Evolutionary conservation across 371 early-diverging fungal species (phyloP).

Genomic region (Parasitella parasitica): DNA sequence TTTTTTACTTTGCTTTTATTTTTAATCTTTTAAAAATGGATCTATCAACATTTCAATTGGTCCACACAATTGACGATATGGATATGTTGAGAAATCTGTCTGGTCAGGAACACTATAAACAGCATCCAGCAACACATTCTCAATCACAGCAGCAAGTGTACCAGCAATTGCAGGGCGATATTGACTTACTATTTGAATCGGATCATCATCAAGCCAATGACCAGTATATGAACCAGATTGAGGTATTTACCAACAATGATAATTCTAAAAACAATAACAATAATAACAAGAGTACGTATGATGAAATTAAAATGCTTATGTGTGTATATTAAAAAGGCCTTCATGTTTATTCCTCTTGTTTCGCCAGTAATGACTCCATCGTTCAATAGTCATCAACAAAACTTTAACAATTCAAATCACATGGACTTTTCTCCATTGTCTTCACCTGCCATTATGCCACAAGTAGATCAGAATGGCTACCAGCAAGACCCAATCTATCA

Average conservation of each 20-base stretch:
- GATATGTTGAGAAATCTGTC: slow-evolving; percentile 23
- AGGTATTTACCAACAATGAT: slow-evolving; percentile 17
- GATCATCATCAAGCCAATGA: slow-evolving; percentile 4
- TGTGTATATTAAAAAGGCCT: neutral
- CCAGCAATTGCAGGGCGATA: slow-evolving; percentile 14
- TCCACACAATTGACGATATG: slow-evolving; percentile 24
- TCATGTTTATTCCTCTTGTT: slow-evolving; percentile 57
- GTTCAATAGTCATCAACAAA: slow-evolving; percentile 28
- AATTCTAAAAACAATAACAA: neutral
- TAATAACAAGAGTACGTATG: slow-evolving; percentile 2
- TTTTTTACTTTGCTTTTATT: neutral
- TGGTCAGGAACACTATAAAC: slow-evolving; percentile 2
- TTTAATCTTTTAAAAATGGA: slow-evolving; percentile 12
- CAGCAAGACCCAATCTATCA: slow-evolving; percentile 2
- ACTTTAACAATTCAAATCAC: slow-evolving; percentile 22
- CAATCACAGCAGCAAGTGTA: neutral
- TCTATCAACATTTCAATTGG: slow-evolving; percentile 21
- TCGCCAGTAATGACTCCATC: slow-evolving; percentile 70
- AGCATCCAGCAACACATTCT: neutral
- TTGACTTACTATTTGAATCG: slow-evolving; percentile 13
- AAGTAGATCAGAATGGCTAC: slow-evolving; percentile 10
- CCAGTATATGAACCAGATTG: slow-evolving; percentile 8
- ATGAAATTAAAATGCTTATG: neutral
- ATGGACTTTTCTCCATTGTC: slow-evolving; percentile 61
- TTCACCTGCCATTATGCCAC: slow-evolving; percentile 57